Evolutionary conservation across 768 basidiomycete species (phyloP).

Genomic region (Boletales sp.): DNA sequence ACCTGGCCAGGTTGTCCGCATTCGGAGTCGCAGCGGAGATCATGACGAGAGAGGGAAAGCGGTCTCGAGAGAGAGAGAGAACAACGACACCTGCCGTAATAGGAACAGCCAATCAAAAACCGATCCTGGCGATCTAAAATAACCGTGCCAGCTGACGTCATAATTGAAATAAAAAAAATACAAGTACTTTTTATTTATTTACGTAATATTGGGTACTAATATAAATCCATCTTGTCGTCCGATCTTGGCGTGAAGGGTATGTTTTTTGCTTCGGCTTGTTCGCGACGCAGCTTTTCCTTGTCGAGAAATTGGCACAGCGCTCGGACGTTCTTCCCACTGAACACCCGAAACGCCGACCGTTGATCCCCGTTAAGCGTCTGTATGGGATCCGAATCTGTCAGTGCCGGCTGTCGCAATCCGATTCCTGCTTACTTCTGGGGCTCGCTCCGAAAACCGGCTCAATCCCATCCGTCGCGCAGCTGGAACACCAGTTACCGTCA

Average conservation of each 20-base stretch:
- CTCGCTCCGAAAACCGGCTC: conserved; percentile 70
- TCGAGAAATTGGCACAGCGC: conserved; percentile 67
- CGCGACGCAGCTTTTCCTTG: conserved; percentile 59
- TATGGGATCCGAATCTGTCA: background rate
- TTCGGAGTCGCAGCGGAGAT: conserved; percentile 1
- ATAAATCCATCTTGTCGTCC: conserved; percentile 63
- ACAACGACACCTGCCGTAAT: conserved; percentile 9
- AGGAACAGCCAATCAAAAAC: background rate
- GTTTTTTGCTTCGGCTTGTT: conserved; percentile 56
- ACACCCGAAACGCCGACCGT: conserved; percentile 73
- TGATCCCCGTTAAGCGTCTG: conserved; percentile 69
- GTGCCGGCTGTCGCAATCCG: background rate
- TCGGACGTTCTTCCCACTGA: conserved; percentile 62
- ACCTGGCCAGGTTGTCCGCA: conserved; percentile 2
- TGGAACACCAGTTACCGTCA: conserved; percentile 78
- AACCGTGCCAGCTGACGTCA: conserved; percentile 12
- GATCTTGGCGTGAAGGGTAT: conserved; percentile 57
- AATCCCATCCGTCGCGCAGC: conserved; percentile 68
- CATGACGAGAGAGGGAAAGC: background rate
- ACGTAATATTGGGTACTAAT: conserved; percentile 30
- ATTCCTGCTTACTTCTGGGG: conserved; percentile 51
- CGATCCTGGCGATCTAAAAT: background rate
- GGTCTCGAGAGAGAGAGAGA: background rate
- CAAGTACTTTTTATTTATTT: background rate
- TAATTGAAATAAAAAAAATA: too few species aligned